phyloP scores from a whole-genome alignment of 768 basidiomycete species.

The Mrakia frigida region DNA sequence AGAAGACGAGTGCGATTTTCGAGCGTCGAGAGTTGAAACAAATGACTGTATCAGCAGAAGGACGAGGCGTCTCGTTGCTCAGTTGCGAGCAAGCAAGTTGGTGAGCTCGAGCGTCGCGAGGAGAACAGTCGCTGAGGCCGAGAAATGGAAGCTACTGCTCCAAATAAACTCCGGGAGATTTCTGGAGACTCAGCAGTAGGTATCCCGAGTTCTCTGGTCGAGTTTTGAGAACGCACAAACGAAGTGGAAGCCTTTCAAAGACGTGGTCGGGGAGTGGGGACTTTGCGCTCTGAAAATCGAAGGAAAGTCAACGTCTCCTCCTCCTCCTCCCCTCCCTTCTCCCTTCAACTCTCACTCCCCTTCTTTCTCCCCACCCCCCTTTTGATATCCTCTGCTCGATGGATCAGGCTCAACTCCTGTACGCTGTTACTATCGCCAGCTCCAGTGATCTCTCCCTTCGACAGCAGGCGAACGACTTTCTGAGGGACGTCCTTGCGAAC shows the following conservation, averaged over 20 bases:
- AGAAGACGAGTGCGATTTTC: too few relatives aligned
- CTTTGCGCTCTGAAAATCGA: neutral
- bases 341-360: neutral
- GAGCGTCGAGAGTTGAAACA: too few relatives aligned
- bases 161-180: neutral
- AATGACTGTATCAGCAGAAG: too few relatives aligned
- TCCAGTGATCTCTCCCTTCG: slow-evolving; percentile 3
- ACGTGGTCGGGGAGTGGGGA: neutral
- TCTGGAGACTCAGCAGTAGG: too few relatives aligned
- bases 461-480: slow-evolving; percentile 77
- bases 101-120: too few relatives aligned
- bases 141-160: too few relatives aligned
- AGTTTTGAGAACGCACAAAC: too few relatives aligned
- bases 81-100: too few relatives aligned
- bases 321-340: neutral
- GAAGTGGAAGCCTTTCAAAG: too few relatives aligned
- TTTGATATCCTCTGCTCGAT: neutral
- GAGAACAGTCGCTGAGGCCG: too few relatives aligned
- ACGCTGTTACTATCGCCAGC: slow-evolving; percentile 29
- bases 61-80: too few relatives aligned
- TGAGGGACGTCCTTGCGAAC: slow-evolving; percentile 70
- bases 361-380: neutral
- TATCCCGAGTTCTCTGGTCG: too few relatives aligned
- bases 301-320: neutral
- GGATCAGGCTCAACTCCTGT: slow-evolving; percentile 31